These are phyloP conservation scores for Physaria fendleri DNA, from an alignment of 345 rosid genomes.

Conservation along the genomic window DNA sequence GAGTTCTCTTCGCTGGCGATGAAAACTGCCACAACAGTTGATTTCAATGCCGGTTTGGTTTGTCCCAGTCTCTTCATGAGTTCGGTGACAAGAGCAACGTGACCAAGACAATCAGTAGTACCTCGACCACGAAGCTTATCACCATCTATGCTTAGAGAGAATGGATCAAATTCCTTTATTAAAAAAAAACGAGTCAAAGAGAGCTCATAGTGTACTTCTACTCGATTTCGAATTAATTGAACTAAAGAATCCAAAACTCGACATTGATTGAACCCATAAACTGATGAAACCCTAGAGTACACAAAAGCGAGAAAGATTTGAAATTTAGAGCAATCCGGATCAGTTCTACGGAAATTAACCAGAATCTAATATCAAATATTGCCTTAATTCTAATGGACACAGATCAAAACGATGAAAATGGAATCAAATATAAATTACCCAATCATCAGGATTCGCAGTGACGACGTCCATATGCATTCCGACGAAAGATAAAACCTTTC, in stretches of 20 bases:
- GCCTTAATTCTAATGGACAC: neutral
- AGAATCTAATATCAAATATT: neutral
- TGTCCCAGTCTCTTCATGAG: conserved; percentile 84
- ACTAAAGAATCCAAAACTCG: neutral
- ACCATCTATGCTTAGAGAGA: conserved; percentile 72
- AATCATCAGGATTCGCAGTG: conserved; percentile 86
- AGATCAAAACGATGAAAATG: neutral
- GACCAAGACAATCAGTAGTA: conserved; percentile 98
- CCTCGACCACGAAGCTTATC: conserved; percentile 94
- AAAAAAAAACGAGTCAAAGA: neutral
- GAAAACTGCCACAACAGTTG: conserved; percentile 81
- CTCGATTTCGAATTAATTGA: neutral
- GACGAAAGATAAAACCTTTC: conserved; percentile 86
- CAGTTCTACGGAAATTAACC: neutral
- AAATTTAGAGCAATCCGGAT: neutral
- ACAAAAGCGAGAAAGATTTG: neutral
- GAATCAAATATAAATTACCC: conserved; percentile 42
- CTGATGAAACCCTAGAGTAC: neutral
- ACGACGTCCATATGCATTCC: conserved; percentile 99
- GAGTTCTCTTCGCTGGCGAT: conserved; percentile 93
- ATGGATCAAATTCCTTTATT: conserved; percentile 95
- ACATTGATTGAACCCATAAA: neutral
- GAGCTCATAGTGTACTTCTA: neutral
- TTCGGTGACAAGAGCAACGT: conserved; percentile 83
- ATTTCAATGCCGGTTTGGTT: conserved; percentile 62